Evolutionary conservation across 108 stramenopile genomes (phyloP).

Genomic region (Schizochytrium sp.): DNA sequence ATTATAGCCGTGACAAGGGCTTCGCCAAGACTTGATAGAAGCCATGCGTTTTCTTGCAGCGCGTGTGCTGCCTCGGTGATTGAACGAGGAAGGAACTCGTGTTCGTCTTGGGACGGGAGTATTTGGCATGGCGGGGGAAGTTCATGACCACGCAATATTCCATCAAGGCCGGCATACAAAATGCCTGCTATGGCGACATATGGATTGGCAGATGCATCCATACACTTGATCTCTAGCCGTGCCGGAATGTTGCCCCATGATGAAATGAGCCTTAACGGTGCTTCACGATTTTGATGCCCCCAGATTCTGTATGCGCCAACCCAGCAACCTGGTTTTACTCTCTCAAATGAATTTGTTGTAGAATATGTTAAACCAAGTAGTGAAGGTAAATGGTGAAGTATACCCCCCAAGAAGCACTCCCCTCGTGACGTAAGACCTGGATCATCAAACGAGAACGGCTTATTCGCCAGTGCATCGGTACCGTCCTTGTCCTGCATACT

Average conservation of each 20-base stretch:
- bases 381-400: neutral
- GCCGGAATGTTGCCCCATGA: neutral
- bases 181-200: conserved; percentile 30
- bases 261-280: neutral
- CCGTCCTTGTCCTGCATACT: neutral
- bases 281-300: conserved; percentile 44
- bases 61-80: neutral
- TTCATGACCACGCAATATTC: neutral
- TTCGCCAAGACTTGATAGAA: neutral
- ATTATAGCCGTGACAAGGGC: neutral
- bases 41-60: neutral
- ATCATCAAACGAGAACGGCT: neutral
- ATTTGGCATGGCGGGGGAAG: neutral
- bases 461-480: neutral
- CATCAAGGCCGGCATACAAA: conserved; percentile 38
- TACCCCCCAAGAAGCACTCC: conserved; percentile 31
- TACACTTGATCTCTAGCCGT: conserved; percentile 11
- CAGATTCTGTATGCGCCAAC: neutral
- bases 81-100: neutral
- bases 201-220: conserved; percentile 28
- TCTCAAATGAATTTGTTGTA: conserved; percentile 22
- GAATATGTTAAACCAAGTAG: conserved; percentile 12
- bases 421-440: neutral
- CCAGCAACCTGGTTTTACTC: neutral
- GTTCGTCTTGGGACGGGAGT: neutral